These are phyloP conservation scores for Pseudogymnoascus sp. DNA, from an alignment of 2,329 filamentous ascomycete species.

Conservation along the genomic window DNA sequence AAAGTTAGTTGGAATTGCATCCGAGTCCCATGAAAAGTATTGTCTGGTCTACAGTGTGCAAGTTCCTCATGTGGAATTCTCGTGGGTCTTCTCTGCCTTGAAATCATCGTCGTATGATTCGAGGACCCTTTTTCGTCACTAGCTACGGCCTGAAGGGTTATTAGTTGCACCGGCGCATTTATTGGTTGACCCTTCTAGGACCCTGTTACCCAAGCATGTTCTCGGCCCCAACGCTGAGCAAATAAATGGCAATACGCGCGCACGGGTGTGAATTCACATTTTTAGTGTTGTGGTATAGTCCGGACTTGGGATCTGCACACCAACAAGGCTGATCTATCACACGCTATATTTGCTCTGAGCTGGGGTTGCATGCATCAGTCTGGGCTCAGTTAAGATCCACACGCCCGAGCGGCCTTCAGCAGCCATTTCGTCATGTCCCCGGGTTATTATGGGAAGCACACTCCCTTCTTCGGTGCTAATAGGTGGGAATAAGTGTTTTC, in stretches of 20 bases:
- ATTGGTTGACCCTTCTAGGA: neutral
- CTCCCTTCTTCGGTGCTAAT: neutral
- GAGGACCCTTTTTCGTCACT: neutral
- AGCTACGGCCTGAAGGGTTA: neutral
- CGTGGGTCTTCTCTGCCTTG: neutral
- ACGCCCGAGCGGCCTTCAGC: neutral
- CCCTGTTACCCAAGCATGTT: neutral
- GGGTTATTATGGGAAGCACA: neutral
- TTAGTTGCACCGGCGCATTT: neutral
- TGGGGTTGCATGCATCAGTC: neutral
- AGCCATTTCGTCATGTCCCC: neutral
- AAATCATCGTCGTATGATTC: constrained; percentile 3
- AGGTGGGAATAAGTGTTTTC: neutral
- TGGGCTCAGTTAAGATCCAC: neutral
- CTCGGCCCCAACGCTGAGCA: neutral
- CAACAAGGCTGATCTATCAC: neutral
- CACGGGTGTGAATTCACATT: too few relatives aligned
- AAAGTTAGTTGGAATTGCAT: neutral
- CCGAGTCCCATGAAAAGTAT: neutral
- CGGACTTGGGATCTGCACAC: too few relatives aligned
- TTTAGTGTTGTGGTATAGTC: too few relatives aligned
- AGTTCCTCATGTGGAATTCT: neutral
- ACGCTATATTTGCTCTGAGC: neutral
- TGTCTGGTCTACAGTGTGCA: neutral
- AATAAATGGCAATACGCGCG: too few relatives aligned